Evolutionary conservation across 1,284 basidiomycete genomes (phyloP).

Genomic region (Inonotus hispidus): DNA sequence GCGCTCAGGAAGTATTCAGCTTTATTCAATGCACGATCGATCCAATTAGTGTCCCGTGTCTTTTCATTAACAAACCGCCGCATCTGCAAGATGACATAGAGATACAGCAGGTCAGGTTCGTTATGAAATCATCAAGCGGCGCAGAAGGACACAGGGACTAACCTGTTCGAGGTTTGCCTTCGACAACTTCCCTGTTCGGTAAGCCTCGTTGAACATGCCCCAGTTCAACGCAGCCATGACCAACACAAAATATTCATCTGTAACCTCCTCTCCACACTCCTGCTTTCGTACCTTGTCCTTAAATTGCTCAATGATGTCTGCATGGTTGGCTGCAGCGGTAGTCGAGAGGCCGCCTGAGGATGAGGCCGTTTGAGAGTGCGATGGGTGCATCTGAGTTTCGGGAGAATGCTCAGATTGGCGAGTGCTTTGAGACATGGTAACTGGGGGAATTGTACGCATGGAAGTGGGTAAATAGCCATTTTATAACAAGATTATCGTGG

Average conservation of each 20-base stretch:
- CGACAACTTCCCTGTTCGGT: not conserved
- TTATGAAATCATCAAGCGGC: not conserved
- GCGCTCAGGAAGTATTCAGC: not conserved
- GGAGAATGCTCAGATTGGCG: not conserved
- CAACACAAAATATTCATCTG: not conserved
- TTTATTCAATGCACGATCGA: not conserved
- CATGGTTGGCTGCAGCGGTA: not conserved
- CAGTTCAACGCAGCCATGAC: not conserved
- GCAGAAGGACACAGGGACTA: not conserved
- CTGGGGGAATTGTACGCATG: not conserved
- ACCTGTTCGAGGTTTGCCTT: not conserved
- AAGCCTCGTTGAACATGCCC: not conserved
- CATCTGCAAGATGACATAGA: not conserved
- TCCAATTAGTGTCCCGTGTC: not conserved
- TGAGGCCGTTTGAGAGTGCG: not conserved
- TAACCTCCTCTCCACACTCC: no score
- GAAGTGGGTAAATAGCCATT: not conserved
- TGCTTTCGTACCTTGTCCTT: no score
- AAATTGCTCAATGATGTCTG: not conserved
- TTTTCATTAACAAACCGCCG: not conserved
- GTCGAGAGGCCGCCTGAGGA: no score
- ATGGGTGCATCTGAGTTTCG: not conserved
- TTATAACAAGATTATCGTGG: not conserved
- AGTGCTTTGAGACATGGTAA: not conserved
- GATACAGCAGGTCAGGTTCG: not conserved